Conservation (phyloP, 148 eudicot species). For the Arbutus unedo region DNA sequence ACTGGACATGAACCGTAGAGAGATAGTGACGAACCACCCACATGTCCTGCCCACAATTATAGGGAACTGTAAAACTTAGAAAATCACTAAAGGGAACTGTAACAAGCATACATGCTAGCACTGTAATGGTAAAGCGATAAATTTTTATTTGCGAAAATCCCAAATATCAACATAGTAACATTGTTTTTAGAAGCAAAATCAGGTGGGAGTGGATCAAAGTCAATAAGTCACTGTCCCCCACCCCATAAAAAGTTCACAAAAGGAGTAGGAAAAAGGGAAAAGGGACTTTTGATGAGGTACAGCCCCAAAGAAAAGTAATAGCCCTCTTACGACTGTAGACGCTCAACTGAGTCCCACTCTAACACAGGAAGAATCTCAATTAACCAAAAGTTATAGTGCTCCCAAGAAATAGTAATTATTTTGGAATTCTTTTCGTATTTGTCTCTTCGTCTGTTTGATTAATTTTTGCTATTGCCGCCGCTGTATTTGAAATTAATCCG, state of each 20-base stretch:
- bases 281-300: neutral
- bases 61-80: neutral
- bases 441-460: too few relatives aligned
- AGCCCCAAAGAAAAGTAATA: neutral
- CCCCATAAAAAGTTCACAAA: slow-evolving; percentile 6
- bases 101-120: neutral
- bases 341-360: neutral
- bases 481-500: too few relatives aligned
- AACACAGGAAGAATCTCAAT: neutral
- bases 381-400: neutral
- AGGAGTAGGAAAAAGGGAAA: neutral
- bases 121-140: too few relatives aligned
- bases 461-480: too few relatives aligned
- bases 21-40: neutral
- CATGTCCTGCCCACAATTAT: slow-evolving; percentile 10
- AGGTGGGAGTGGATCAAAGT: slow-evolving; percentile 8
- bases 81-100: neutral
- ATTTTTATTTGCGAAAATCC: neutral
- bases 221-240: slow-evolving; percentile 21
- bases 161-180: neutral
- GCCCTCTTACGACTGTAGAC: neutral
- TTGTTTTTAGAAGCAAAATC: neutral
- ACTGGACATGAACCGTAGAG: slow-evolving; percentile 1
- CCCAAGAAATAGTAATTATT: neutral
- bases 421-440: neutral